phyloP scores from a whole-genome alignment of 2,329 filamentous ascomycete species.

The Pseudocercospora crystallina region DNA sequence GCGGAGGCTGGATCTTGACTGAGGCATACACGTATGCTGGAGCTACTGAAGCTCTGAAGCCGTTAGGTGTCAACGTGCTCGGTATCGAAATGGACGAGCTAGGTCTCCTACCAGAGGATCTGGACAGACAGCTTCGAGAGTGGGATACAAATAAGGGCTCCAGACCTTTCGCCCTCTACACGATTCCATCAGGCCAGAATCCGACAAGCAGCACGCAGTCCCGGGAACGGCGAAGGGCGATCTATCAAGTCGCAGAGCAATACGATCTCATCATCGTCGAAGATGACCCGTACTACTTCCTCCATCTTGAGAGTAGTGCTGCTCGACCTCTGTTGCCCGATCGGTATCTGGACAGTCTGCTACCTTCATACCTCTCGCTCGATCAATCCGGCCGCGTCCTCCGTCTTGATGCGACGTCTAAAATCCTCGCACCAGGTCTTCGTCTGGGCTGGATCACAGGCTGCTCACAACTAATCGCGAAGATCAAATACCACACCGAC shows the following conservation, averaged over 20 bases:
- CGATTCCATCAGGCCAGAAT: conserved; percentile 35
- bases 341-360: conserved; percentile 17
- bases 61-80: conserved; percentile 28
- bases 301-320: conserved; percentile 15
- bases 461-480: conserved; percentile 28
- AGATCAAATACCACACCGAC: conserved; percentile 30
- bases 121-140: conserved; percentile 25
- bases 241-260: conserved; percentile 30
- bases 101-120: conserved; percentile 28
- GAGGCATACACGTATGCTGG: conserved; percentile 34
- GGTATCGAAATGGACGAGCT: conserved; percentile 33
- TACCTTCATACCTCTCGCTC: conserved; percentile 36
- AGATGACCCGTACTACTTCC: conserved; percentile 35
- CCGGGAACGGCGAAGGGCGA: conserved; percentile 23
- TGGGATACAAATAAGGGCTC: conserved; percentile 28
- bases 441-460: conserved; percentile 35
- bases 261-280: conserved; percentile 34
- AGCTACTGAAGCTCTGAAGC: conserved; percentile 27
- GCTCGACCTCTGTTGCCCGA: neutral
- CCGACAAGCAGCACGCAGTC: conserved; percentile 32
- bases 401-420: conserved; percentile 35
- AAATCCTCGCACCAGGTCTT: conserved; percentile 36
- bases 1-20: conserved; percentile 26
- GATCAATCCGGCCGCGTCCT: conserved; percentile 36
- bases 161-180: conserved; percentile 34